Conservation (phyloP, 306 rosid genomes). For the Gastrolobium bilobum region DNA sequence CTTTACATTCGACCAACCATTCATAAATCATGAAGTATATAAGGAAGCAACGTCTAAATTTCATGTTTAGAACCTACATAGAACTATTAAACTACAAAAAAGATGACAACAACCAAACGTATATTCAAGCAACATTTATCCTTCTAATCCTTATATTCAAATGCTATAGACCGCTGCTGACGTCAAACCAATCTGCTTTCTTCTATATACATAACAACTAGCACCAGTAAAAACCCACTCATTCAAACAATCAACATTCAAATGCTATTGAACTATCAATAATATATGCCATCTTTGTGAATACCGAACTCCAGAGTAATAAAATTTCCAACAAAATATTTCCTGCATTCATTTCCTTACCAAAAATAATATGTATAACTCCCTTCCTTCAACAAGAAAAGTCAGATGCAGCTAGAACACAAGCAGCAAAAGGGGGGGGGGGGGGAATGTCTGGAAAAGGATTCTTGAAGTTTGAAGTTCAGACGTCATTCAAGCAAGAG, state of each 20-base stretch:
- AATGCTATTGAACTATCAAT: constrained; percentile 8
- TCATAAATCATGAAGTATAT: neutral
- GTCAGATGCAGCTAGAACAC: neutral
- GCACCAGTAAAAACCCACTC: neutral
- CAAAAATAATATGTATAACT: neutral
- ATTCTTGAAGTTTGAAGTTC: neutral
- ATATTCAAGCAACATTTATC: constrained; percentile 37
- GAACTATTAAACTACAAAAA: neutral
- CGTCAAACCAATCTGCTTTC: neutral
- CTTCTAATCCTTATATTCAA: constrained; percentile 12
- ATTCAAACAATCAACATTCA: constrained; percentile 4
- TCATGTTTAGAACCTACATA: neutral
- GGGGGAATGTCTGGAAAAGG: no score
- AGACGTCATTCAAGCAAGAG: neutral
- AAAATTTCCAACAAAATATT: neutral
- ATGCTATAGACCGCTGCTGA: neutral
- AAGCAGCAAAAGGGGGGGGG: neutral
- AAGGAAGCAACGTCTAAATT: neutral
- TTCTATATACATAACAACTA: neutral
- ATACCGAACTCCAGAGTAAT: neutral
- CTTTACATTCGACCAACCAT: constrained; percentile 6
- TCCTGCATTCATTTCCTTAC: neutral
- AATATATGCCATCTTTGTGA: neutral
- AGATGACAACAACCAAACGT: neutral
- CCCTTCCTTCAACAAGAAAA: neutral